Percentiles rank a stretch among this genome's conserved stretches.
Conservation (phyloP, 345 rosid genomes). For the Eucalyptus brandiana region DNA sequence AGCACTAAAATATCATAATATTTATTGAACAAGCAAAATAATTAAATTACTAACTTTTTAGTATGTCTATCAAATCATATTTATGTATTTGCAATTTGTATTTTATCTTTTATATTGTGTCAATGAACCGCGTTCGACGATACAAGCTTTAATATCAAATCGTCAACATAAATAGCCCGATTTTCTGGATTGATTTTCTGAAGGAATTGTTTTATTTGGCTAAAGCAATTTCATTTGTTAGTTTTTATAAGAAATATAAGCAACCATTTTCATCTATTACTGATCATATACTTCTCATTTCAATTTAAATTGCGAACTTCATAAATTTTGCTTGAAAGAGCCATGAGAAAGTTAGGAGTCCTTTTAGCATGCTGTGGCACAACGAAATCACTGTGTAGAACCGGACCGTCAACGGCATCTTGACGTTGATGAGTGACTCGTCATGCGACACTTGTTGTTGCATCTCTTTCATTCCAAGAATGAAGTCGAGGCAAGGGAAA, state of each 20-base stretch:
- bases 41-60: not conserved
- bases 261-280: not conserved
- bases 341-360: not conserved
- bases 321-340: not conserved
- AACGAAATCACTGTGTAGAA: too few species aligned
- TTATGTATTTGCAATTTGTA: not conserved
- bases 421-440: too few species aligned
- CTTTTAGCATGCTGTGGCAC: too few species aligned
- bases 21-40: not conserved
- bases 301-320: too few species aligned
- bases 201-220: not conserved
- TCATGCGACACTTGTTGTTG: too few species aligned
- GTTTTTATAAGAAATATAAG: too few species aligned
- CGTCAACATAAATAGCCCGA: not conserved
- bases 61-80: not conserved
- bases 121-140: not conserved
- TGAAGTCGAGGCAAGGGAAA: too few species aligned
- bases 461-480: too few species aligned
- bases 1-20: not conserved
- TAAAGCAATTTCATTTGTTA: too few species aligned
- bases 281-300: not conserved
- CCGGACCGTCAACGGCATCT: too few species aligned
- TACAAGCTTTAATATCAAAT: not conserved
- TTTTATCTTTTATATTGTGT: not conserved
- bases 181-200: not conserved